Percentiles rank a stretch among this genome's conserved stretches.
These are phyloP conservation scores for Suhomyces taliae DNA, from an alignment of 1,139 yeast genomes.

Conservation along the genomic window DNA sequence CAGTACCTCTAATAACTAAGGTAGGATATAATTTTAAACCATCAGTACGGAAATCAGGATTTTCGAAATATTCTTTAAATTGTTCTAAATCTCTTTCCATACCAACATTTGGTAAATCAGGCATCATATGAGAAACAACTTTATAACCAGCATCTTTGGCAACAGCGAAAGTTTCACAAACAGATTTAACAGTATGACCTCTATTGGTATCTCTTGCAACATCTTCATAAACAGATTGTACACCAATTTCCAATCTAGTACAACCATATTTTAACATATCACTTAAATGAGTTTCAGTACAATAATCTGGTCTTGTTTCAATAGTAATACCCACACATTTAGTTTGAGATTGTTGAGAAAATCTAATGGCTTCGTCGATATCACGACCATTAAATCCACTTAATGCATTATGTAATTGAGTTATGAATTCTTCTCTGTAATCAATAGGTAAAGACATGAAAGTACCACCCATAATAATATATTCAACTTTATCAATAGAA, in stretches of 20 bases:
- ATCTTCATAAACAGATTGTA: conserved; percentile 95
- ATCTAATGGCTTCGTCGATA: conserved; percentile 85
- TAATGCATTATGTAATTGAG: conserved; percentile 89
- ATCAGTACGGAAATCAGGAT: conserved; percentile 95
- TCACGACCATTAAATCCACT: conserved; percentile 90
- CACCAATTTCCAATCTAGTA: conserved; percentile 95
- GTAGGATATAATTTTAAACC: conserved; percentile 96
- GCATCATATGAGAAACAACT: conserved; percentile 99
- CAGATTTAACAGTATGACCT: conserved; percentile 96
- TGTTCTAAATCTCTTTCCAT: conserved; percentile 98
- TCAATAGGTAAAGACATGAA: conserved; percentile 92
- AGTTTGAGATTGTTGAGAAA: conserved; percentile 91
- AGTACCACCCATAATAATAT: conserved; percentile 98
- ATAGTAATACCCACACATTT: conserved; percentile 98
- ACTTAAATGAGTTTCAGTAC: conserved; percentile 92
- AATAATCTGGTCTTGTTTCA: conserved; percentile 98
- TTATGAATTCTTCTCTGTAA: conserved; percentile 85
- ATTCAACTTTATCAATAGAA: conserved; percentile 94
- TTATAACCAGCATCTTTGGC: conserved; percentile 98
- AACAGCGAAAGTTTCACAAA: conserved; percentile 90
- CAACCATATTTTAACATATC: conserved; percentile 97
- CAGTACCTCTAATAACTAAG: conserved; percentile 95
- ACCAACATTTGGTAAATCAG: conserved; percentile 97
- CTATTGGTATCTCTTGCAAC: conserved; percentile 98
- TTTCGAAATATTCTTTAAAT: conserved; percentile 93